Evolutionary conservation across 768 basidiomycete genomes (phyloP), one percentile per base, ranked within the genome.

Genomic region (Lentinus tigrinus): DNA sequence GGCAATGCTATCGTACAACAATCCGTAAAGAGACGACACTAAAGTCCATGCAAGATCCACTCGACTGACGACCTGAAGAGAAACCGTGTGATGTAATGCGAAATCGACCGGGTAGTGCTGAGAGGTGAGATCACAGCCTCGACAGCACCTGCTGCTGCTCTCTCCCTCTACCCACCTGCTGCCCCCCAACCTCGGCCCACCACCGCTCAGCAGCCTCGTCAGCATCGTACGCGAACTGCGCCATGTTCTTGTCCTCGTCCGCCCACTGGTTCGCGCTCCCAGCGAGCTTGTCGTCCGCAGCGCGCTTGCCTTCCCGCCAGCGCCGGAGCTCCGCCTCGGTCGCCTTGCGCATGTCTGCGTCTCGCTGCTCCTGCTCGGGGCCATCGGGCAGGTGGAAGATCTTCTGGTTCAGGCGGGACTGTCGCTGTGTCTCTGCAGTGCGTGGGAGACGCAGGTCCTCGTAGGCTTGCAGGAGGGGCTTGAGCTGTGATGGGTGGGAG

Each of bases 341-440:
- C 24, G 80, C 82, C 1, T 51, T 56, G 11, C 72, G 73, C 83
- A 87, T 85, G 17, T 74, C 70, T 4, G 62, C 67, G 57, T 87
- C 86, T 11, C 85, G 76, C 44, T 70, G 71, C 42, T 73, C 68
- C 58, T 86, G 85, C 34, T 75, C 78, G 1, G 77, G 76, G 0
- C 84, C 84, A 54, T 86, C 85, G 0, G 73, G 72, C 0, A 84
- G 67, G 64, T 87, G 85, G 68, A 85, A 85, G 43, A 79, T 77
- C 38, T 73, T 59, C 58, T 82, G 80, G 64, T 85, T 85, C 28
- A 78, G 61, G 1, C 80, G 74, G 4, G 82, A 78, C 17, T 78
- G 74, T 0, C 65, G 65, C 61, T 87, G 85, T 1, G 81, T 82
- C 14, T 66, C 72, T 0, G 78, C 73, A 3, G 82, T 76, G 26